Base-by-base conservation (phyloP, 345 rosid species). In the Eucalyptus pauciflora region DNA sequence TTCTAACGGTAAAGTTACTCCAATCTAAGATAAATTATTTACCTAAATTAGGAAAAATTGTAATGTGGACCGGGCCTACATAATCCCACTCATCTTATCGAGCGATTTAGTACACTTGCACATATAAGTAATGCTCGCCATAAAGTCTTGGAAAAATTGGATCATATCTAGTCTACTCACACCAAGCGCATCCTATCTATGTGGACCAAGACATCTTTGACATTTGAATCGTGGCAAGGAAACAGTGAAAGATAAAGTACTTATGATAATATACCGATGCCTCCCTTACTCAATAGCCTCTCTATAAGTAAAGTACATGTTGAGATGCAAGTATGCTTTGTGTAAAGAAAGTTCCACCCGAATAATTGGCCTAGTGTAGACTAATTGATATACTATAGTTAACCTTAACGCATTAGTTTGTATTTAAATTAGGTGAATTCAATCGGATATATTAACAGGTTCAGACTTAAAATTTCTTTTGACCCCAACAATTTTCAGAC, bases 401-500 rank as follows among this genome's bases (percentile, higher is more conserved):
- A 29, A 3, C 17, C 17, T 62, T 52, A 7, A 52, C 0, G 5
- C 58, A 52, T 52, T 8, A 52, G 10, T 52, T 52, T 8, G 0
- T 52, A 52, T 20, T 52, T 52, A 52, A 52, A 52, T 52, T 52
- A 29, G 16, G 10, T 29, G 3, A 29, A 13, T 29, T 29, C 17
- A 62, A 29, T 16, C 7, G 37, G 3, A 62, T 62, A 62, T 62
- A 29, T 62, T 29, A 17, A 62, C 4, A 29, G 0, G 4, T 29
- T 62, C 8, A 15, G 0, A 4, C 33, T 62, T 13, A 14, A 14
- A 29, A n/a, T 0, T 29, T 27, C 69, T 60, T 25, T 22, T 29
- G 9, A 16, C 25, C 62, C 62, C 29, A 56, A 60, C 31, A 60
- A 60, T 11, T 58, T 29, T 62, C 8, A 15, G 0, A 4, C 33